A percentile compares a stretch with the other conserved stretches of the same genome.
Evolutionary conservation across 352 stramenopile species (phyloP).

Genomic region (Phytophthora parvispora): DNA sequence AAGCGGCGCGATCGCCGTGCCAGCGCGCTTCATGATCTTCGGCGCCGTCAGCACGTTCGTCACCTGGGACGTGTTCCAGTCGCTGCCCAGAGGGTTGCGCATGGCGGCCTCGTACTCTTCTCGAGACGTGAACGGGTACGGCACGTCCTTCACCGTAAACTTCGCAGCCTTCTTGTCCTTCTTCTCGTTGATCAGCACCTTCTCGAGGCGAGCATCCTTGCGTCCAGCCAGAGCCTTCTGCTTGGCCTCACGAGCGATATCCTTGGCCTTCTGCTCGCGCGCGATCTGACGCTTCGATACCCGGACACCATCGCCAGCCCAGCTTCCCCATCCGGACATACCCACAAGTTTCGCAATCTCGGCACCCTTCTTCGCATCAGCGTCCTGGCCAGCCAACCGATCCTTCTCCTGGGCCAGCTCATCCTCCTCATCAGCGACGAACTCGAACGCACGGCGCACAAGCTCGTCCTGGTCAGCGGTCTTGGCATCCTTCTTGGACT

Average conservation of each 20-base stretch:
- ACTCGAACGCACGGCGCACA: conserved; percentile 96
- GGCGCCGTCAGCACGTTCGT: conserved; percentile 95
- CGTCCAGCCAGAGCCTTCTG: conserved; percentile 71
- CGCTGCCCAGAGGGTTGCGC: conserved; percentile 93
- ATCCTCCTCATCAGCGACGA: conserved; percentile 91
- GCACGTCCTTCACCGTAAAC: conserved; percentile 92
- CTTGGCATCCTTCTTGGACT: conserved; percentile 65
- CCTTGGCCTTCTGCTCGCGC: conserved; percentile 84
- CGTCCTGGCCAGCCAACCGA: conserved; percentile 66
- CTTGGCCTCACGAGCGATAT: conserved; percentile 75
- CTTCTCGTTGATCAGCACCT: conserved; percentile 90
- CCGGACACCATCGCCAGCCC: conserved; percentile 85
- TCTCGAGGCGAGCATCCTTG: conserved; percentile 78
- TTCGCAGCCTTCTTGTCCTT: conserved; percentile 91
- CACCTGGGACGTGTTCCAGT: conserved; percentile 96
- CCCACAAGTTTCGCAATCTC: conserved; percentile 85
- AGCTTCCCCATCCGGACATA: conserved; percentile 94
- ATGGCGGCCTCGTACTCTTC: conserved; percentile 99
- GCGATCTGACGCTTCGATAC: conserved; percentile 88
- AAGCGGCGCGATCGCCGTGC: conserved; percentile 96
- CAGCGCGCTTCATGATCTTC: conserved; percentile 94
- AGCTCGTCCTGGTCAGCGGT: conserved; percentile 85
- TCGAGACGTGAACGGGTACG: conserved; percentile 98
- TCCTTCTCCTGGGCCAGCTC: conserved; percentile 97
- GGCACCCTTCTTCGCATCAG: conserved; percentile 76